Conservation (phyloP, 2,329 filamentous ascomycete species). For the Penicillium sp. region DNA sequence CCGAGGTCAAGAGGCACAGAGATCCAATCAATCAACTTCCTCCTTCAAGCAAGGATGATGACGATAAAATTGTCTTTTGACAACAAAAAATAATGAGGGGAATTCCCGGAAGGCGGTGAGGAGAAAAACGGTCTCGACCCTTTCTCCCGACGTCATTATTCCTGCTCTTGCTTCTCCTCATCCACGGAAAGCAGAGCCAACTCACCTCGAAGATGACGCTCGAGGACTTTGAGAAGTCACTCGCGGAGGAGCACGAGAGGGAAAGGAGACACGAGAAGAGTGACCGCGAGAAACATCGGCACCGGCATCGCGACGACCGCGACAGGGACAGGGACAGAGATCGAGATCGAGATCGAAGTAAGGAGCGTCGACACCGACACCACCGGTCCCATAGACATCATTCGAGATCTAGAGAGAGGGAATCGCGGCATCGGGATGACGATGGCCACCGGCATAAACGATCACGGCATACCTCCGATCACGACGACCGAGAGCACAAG, state of each 20-base stretch:
- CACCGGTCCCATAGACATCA: constrained; percentile 52
- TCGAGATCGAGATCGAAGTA: constrained; percentile 42
- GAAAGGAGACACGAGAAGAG: constrained; percentile 44
- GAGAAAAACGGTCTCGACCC: constrained; percentile 15
- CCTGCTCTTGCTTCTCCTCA: constrained; percentile 21
- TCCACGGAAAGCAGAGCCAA: constrained; percentile 3
- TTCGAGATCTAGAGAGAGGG: constrained; percentile 42
- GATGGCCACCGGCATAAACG: constrained; percentile 68
- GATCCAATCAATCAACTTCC: neutral
- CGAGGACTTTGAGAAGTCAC: constrained; percentile 77
- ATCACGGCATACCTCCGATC: constrained; percentile 61
- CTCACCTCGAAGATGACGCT: constrained; percentile 55
- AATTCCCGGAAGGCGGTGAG: constrained; percentile 19
- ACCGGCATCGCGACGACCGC: constrained; percentile 36
- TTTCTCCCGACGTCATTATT: constrained; percentile 26
- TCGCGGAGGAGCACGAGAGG: constrained; percentile 64
- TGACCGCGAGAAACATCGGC: constrained; percentile 41
- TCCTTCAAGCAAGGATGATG: neutral
- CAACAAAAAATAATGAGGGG: constrained; percentile 20
- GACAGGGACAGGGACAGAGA: constrained; percentile 36
- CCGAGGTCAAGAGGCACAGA: neutral
- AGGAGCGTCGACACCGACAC: constrained; percentile 43
- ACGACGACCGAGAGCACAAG: constrained; percentile 57
- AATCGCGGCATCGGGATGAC: constrained; percentile 52
- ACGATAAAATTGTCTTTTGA: constrained; percentile 15